Base-by-base conservation (phyloP, 805 yeast species). In the Isabelozyma rhagii region DNA sequence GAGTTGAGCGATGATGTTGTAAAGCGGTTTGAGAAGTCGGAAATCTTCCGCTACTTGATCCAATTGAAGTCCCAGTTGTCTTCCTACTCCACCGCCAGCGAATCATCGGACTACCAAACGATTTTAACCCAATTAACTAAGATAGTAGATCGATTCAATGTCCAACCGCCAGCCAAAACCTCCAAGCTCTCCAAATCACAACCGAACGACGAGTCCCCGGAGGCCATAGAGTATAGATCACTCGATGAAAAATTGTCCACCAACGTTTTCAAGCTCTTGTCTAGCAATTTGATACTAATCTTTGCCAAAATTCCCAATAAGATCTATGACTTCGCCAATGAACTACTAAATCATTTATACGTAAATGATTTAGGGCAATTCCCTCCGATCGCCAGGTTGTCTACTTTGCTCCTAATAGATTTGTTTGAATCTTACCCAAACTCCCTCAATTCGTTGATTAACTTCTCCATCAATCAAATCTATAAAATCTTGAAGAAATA, bases 401-500 rank as follows among this genome's bases (percentile, higher is more conserved):
- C 72, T 2, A 57, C 64, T 7, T 53, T 72, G 14, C 47, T 74
- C 10, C 62, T 74, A 43, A 69, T 66, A 43, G 78, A 74, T 49
- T 49, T 74, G 29, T 66, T 68, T 55, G 75, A 72, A 41, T 47
- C 57, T 1, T 71, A 59, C 46, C 78, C 78, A 3, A 61, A 67
- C 39, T 66, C 68, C 9, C 57, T 72, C 43, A 62, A 68, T 9
- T 64, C 77, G 3, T 65, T 74, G 55, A 54, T 68, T 43, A 65
- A 55, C 49, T 74, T 59, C 51, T 59, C 75, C 5, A 58, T 66
- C 10, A 54, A 56, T n/a, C 74, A 68, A 48, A 61, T 71, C 36
- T 72, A 74, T 52, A 73, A 73, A 55, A 62, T 71, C 40, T 46
- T 74, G 43, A 74, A 73, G 60, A 73, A 71, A 44, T 53, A 47